Evolutionary conservation across 2,329 filamentous ascomycete species (phyloP), one percentile per base, ranked within the genome.

Genomic region (Hymenoscyphus infarciens): DNA sequence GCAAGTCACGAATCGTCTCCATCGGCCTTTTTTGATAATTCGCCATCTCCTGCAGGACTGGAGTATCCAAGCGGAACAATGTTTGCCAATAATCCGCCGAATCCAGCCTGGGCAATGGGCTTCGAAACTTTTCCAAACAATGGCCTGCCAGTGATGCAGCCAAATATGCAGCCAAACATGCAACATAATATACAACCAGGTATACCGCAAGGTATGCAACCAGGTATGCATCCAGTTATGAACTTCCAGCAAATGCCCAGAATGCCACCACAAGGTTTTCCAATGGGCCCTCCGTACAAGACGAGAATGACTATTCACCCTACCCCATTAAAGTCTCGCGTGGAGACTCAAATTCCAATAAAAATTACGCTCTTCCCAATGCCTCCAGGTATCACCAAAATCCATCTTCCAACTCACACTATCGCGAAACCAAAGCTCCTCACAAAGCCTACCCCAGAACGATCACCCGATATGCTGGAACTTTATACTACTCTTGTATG

Each of bases 291-390:
- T 45, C 64, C 62, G 39, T 69, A 72, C 56, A 74, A 77, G 39
- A 78, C 79, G 25, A 69, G 76, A 58, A 75, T 91, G 45, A 83
- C 82, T 13, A 84, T 91, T 53, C 82, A 87, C 66, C 85, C 87
- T 5, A 90, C 86, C 3, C 88, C 88, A 5, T 74, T 85, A 62
- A 98, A 97, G 76, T 97, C 93, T 16, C 87, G 95, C 25, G 95
- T 98, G 19, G 95, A 99, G 78, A 98, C 95, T 0, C 95, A 98
- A 74, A 97, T 98, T 69, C 91, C 90, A 8, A 91, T 97, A 69
- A 88, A 88, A 71, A 82, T 98, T 76, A 89, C 87, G 0, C 77
- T 98, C 45, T 88, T 87, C 62, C 87, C 90, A 22, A 79, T 96
- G 56, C 92, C 93, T 1, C 78, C 82, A 0, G 89, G 89, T 11